These are phyloP conservation scores for Amanita jacksonii DNA, from an alignment of 768 basidiomycete species.

Conservation along the genomic window DNA sequence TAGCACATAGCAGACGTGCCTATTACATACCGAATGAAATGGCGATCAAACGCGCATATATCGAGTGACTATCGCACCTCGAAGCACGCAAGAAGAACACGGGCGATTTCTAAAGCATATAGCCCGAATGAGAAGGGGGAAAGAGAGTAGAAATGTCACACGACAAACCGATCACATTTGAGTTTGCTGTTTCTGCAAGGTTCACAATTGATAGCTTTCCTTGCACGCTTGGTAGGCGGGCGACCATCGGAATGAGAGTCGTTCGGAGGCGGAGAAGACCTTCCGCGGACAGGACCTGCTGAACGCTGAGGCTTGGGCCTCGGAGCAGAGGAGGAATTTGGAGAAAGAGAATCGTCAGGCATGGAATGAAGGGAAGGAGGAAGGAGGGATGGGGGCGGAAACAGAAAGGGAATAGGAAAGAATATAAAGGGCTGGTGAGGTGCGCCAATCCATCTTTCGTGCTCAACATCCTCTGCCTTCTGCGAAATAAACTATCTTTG, in stretches of 20 bases:
- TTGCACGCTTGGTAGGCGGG: constrained; percentile 71
- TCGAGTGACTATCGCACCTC: constrained; percentile 40
- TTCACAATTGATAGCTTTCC: constrained; percentile 86
- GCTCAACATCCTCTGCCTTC: not conserved
- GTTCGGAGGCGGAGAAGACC: constrained; percentile 37
- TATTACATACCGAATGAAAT: constrained; percentile 24
- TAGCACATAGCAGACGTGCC: constrained; percentile 78
- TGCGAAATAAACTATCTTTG: constrained; percentile 6
- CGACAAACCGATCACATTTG: constrained; percentile 72
- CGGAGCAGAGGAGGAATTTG: constrained; percentile 28
- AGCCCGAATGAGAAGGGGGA: constrained; percentile 11
- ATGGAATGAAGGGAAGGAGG: constrained; percentile 19
- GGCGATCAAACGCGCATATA: constrained; percentile 9
- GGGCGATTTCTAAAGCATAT: constrained; percentile 56
- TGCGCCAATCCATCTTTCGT: constrained; percentile 11
- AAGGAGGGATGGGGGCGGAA: constrained; percentile 14
- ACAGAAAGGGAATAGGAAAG: constrained; percentile 14
- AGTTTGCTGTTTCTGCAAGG: constrained; percentile 83
- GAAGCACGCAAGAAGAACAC: constrained; percentile 80
- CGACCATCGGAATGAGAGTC: constrained; percentile 44
- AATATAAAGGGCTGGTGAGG: constrained; percentile 17
- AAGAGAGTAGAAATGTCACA: constrained; percentile 5
- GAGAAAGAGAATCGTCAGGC: constrained; percentile 28
- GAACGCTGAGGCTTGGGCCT: constrained; percentile 34
- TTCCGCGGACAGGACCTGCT: constrained; percentile 35